Base-by-base conservation (phyloP, 805 yeast genomes). In the Middelhovenomyces tepae region DNA sequence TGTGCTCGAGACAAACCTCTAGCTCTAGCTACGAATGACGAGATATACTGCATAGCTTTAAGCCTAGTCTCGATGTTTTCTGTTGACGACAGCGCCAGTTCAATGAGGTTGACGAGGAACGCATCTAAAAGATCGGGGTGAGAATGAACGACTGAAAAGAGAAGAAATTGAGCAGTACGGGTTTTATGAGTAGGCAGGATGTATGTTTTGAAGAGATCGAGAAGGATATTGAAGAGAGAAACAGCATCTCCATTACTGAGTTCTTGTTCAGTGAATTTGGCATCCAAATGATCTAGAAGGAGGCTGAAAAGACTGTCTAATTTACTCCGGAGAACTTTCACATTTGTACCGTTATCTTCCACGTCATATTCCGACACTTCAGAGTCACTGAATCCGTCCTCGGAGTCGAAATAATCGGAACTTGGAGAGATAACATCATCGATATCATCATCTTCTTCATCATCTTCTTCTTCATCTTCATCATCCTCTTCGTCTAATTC, bases 171-270 rank as follows among this genome's bases (percentile, higher is more conserved):
- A 15, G 84, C 77, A 25, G 86, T 78, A 48, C 83, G 75, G 8
- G 97, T 89, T 54, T 80, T 79, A 56, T 87, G 94, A 1, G 98
- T 91, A 16, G 96, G 93, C 40, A 89, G 62, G 24, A 91, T 71
- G 46, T 84, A 91, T 1, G 85, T 69, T 48, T 75, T 77, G 66
- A 89, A 89, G 16, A 83, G 62, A 1, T 87, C 72, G 1, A 81
- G 71, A 36, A 91, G 62, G 2, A 83, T 78, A 44, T 78, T 78
- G 60, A 78, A 89, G 10, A 83, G 60, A 9, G 66, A 57, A 5
- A 84, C 70, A 1, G 86, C 84, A 37, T 70, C 74, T 9, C 82
- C 86, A 16, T 68, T 59, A 34, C 67, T 68, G 19, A 79, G 49
- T 27, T 67, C 64, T 18, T 71, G 72, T 2, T 59, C 50, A 7